Evolutionary conservation across 257 asterid genomes (phyloP).

Genomic region (Plantago elongata): DNA sequence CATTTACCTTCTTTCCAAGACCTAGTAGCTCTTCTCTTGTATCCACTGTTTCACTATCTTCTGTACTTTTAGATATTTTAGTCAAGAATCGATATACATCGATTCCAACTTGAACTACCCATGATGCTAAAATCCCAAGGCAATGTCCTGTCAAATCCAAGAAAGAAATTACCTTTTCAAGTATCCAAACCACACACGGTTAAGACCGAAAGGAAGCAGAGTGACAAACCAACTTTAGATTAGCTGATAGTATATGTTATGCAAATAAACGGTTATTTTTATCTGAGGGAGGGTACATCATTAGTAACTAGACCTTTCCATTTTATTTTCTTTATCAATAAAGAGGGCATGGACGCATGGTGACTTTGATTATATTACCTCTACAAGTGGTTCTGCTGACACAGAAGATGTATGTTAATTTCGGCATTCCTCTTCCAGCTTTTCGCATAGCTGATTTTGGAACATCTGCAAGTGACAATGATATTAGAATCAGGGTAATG

Average conservation of each 20-base stretch:
- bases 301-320: no score
- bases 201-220: neutral
- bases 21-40: slow-evolving; percentile 27
- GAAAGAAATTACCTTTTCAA: slow-evolving; percentile 10
- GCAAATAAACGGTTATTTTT: no score
- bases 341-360: neutral
- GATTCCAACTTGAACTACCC: slow-evolving; percentile 77
- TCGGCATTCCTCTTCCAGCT: slow-evolving; percentile 70
- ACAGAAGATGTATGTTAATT: slow-evolving; percentile 37
- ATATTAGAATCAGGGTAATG: slow-evolving; percentile 5
- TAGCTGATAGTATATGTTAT: no score
- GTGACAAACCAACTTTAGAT: neutral
- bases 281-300: no score
- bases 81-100: slow-evolving; percentile 54
- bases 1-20: slow-evolving; percentile 53
- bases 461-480: slow-evolving; percentile 44
- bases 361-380: slow-evolving; percentile 40
- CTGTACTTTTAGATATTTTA: slow-evolving; percentile 28
- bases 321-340: no score
- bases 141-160: slow-evolving; percentile 54
- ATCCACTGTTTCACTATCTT: slow-evolving; percentile 31
- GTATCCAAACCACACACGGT: slow-evolving; percentile 5
- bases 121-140: slow-evolving; percentile 84
- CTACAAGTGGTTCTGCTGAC: slow-evolving; percentile 75
- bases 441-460: slow-evolving; percentile 89